Evolutionary conservation across 1,139 yeast genomes (phyloP), one percentile per base, ranked within the genome.

Genomic region (Sporopachydermia cereana): DNA sequence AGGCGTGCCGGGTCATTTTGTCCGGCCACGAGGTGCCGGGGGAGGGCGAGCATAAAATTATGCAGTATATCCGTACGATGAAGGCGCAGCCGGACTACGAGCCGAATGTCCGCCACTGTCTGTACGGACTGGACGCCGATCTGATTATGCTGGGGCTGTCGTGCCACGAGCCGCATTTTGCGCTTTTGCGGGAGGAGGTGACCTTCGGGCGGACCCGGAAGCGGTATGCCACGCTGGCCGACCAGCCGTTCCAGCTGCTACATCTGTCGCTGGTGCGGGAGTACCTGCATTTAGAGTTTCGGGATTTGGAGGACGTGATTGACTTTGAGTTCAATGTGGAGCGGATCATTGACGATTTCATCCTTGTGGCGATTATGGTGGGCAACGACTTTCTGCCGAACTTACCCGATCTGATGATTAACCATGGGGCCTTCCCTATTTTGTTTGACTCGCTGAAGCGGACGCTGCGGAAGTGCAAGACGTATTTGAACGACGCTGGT

Each of bases 381-480:
- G 99, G 99, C 56, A 93, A 93, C 59, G 99, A 93, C 73, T 93
- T 93, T 77, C 74, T 93, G 57, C 98, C 99, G n/a, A 86, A 91
- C 59, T 73, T 93, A 55, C 98, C 99, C 1, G 95, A 89, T 61
- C 70, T 93, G 57, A 88, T 85, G 61, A 76, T 93, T 55, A 89
- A 88, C 59, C 91, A 89, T 56, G 97, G 97, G 54, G 98, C 98
- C 0, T 83, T 93, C 67, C 96, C 97, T 14, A 74, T 88, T 39
- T 72, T 93, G 56, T 70, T 91, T 54, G 84, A 81, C 51, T 83
- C 96, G 14, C 91, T 93, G 67, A 91, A 88, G 59, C 80, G 80
- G 56, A 78, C 89, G 21, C 70, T 91, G 57, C 72, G 74, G 53
- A 74, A 74, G 49, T 67, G 79, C 47, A 95, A 85, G 59, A 96